phyloP scores from a whole-genome alignment of 2,329 filamentous ascomycete genomes.

The Amphichorda felina region DNA sequence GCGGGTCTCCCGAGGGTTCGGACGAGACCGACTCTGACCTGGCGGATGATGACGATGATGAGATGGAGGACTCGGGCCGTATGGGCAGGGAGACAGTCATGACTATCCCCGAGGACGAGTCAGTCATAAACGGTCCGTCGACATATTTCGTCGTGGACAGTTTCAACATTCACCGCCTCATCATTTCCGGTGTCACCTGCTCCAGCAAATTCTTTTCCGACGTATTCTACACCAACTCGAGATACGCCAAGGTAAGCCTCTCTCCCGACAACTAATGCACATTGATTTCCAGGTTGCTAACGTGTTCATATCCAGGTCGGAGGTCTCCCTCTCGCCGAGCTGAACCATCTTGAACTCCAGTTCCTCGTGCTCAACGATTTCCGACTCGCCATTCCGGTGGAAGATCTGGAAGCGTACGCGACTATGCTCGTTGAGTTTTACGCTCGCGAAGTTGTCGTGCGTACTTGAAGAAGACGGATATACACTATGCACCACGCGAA shows the following conservation, averaged over 20 bases:
- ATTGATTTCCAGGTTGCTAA: slow-evolving; percentile 6
- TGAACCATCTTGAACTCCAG: slow-evolving; percentile 93
- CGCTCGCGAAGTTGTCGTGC: slow-evolving; percentile 58
- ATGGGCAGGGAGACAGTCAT: slow-evolving; percentile 10
- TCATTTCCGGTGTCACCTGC: slow-evolving; percentile 94
- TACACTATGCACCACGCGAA: too few species aligned
- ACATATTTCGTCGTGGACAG: slow-evolving; percentile 89
- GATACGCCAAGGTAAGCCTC: slow-evolving; percentile 84
- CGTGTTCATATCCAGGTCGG: slow-evolving; percentile 56
- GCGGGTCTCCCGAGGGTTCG: slow-evolving; percentile 12
- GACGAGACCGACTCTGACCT: slow-evolving; percentile 39
- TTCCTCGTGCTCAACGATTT: slow-evolving; percentile 96
- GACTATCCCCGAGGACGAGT: slow-evolving; percentile 12
- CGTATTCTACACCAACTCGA: slow-evolving; percentile 97
- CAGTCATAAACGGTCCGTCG: slow-evolving; percentile 18
- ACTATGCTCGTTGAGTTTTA: slow-evolving; percentile 99
- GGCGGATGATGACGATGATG: slow-evolving; percentile 31
- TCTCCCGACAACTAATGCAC: slow-evolving; percentile 1
- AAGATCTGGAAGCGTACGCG: slow-evolving; percentile 92
- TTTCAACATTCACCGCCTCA: slow-evolving; percentile 94
- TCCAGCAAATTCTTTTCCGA: slow-evolving; percentile 99
- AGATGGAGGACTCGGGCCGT: slow-evolving; percentile 3
- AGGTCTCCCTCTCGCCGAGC: slow-evolving; percentile 77
- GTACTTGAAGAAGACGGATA: too few species aligned
- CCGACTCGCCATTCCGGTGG: slow-evolving; percentile 79